phyloP scores from a whole-genome alignment of 2,329 filamentous ascomycete genomes.

The Apiospora kogelbergensis region DNA sequence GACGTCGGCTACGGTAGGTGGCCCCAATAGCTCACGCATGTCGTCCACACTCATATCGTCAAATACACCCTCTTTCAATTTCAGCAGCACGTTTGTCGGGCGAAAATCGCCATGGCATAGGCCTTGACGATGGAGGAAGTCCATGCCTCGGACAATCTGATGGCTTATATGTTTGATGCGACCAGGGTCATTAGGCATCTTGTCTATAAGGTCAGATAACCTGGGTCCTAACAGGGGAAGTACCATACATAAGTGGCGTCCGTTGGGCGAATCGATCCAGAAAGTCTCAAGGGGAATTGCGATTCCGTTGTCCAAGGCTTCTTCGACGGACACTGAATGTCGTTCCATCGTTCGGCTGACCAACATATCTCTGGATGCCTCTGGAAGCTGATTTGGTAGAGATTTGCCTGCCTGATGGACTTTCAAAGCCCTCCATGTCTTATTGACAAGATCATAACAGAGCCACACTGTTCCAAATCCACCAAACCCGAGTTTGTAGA shows the following conservation, averaged over 20 bases:
- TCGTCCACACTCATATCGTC: constrained; percentile 12
- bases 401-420: not conserved
- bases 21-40: not conserved
- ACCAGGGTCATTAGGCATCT: not conserved
- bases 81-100: constrained; percentile 17
- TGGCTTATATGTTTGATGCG: not conserved
- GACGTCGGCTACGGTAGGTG: not conserved
- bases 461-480: not conserved
- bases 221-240: not conserved
- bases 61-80: constrained; percentile 11
- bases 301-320: not conserved
- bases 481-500: not conserved
- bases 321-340: not conserved
- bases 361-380: not conserved
- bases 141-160: constrained; percentile 10
- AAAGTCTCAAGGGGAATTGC: not conserved
- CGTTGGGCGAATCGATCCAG: not conserved
- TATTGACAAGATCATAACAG: not conserved
- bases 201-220: not conserved
- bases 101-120: constrained; percentile 19
- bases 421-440: not conserved
- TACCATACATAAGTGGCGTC: not conserved
- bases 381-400: not conserved
- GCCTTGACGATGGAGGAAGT: constrained; percentile 14
- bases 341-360: not conserved